Evolutionary conservation across 768 basidiomycete genomes (phyloP), one percentile per base, ranked within the genome.

Genomic region (Sporobolomyces roseus): DNA sequence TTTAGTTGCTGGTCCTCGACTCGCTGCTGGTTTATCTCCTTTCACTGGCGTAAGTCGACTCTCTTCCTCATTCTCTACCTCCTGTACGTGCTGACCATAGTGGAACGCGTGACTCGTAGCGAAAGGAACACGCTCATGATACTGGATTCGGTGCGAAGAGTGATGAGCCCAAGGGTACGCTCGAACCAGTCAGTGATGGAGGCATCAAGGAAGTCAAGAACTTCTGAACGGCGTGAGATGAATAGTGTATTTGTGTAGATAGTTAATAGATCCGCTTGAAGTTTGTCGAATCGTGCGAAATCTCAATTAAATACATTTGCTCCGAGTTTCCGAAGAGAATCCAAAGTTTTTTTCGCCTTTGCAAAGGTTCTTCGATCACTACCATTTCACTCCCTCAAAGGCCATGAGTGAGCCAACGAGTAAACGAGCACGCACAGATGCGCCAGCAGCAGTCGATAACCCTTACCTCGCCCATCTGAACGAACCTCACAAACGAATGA

Each of bases 1-100:
- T 1, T 77, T 93, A 48, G 84, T 93, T 33, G 88, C 88, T 5
- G 90, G 90, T 5, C 82, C 86, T 46, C 83, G 91, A 58, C 85
- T 88, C 17, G 83, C 88, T 3, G 87, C 90, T 14, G 91, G 90
- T 3, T 66, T 82, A 41, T 69, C 77, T 45, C 79, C 80, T 1
- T 81, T 80, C 74, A 77, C 75, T 3, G 77, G 77, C n/a, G 66
- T 72, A 25, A 43, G 65, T 59, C 17, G 41, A 8, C 29, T 12
- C n/a, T 52, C 30, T 46, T 46, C 12, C 12, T 13, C 12, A 23
- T 14, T 21, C 41, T 32, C 35, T 55, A 25, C 23, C 2, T 30
- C 13, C 6, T 36, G 12, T 1, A 0, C 29, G 2, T 1, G 8
- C 50, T 10, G 23, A 33, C 21, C 27, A 38, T 33, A 41, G 10